Evolutionary conservation across 1,284 basidiomycete genomes (phyloP).

Genomic region (Meripilus lineatus): DNA sequence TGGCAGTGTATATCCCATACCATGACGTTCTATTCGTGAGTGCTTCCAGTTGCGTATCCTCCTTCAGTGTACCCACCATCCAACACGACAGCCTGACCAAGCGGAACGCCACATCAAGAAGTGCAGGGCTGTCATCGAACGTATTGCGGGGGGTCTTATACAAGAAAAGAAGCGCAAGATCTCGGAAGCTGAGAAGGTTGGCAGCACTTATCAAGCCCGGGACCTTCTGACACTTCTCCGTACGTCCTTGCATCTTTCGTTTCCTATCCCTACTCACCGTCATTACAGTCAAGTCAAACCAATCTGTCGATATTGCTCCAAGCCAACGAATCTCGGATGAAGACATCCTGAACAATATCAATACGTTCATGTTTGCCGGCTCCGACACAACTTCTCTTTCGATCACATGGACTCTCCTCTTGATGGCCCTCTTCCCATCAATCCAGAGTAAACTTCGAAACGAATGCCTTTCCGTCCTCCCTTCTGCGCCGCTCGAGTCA

Average conservation of each 20-base stretch:
- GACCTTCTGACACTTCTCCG: conserved; percentile 65
- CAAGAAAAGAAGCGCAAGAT: conserved; percentile 70
- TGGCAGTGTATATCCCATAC: conserved; percentile 60
- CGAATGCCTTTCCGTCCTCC: conserved; percentile 48
- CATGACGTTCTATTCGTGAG: conserved; percentile 55
- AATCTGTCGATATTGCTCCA: conserved; percentile 52
- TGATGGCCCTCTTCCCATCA: conserved; percentile 60
- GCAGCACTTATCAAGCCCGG: conserved; percentile 44
- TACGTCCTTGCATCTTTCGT: conserved; percentile 30
- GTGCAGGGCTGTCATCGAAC: conserved; percentile 57
- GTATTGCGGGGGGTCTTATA: conserved; percentile 64
- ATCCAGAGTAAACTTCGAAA: conserved; percentile 60
- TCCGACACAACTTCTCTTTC: conserved; percentile 80
- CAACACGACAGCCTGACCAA: conserved; percentile 47
- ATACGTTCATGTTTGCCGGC: conserved; percentile 84
- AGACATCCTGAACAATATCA: conserved; percentile 77
- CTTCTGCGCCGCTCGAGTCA: conserved; percentile 33
- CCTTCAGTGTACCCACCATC: conserved; percentile 1
- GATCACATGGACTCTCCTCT: conserved; percentile 71
- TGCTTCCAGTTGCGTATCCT: conserved; percentile 9
- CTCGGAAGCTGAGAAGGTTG: conserved; percentile 45
- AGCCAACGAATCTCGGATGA: conserved; percentile 76
- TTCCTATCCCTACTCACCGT: conserved; percentile 4
- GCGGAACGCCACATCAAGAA: conserved; percentile 43
- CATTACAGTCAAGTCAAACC: conserved; percentile 65